Conservation (phyloP, 768 basidiomycete genomes). For the Leccinellum albellum region DNA sequence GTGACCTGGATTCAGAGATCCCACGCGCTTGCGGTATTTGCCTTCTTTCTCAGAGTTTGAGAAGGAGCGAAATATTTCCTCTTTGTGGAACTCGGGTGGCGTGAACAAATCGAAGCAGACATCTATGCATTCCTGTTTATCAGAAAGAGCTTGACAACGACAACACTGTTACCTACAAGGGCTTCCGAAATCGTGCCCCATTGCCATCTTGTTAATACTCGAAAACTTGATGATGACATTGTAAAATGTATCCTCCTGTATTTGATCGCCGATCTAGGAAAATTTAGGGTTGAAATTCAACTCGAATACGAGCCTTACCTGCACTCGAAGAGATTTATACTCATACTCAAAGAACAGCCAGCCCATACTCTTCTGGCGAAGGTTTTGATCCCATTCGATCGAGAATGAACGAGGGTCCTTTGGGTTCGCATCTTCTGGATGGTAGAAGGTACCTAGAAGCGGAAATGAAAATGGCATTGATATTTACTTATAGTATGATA, state of each 20-base stretch:
- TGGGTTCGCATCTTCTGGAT: constrained; percentile 18
- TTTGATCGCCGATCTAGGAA: constrained; percentile 55
- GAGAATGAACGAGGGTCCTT: constrained; percentile 54
- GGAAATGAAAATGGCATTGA: not conserved
- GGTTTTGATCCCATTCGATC: constrained; percentile 63
- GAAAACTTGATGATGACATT: constrained; percentile 53
- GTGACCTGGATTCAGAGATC: constrained; percentile 57
- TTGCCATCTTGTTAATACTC: constrained; percentile 56
- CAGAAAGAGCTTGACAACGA: constrained; percentile 8
- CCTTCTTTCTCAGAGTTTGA: constrained; percentile 32
- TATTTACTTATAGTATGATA: constrained; percentile 17
- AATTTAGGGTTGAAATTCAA: not conserved
- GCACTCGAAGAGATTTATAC: constrained; percentile 60
- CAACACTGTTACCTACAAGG: constrained; percentile 47
- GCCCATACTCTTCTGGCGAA: constrained; percentile 42
- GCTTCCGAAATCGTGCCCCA: constrained; percentile 56
- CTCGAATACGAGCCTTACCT: constrained; percentile 35
- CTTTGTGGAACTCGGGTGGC: constrained; percentile 61
- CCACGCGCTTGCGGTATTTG: constrained; percentile 54
- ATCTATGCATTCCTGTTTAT: constrained; percentile 36
- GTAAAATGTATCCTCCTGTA: constrained; percentile 47
- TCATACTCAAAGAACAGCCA: constrained; percentile 64
- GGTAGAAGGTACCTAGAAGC: constrained; percentile 27
- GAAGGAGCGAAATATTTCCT: constrained; percentile 55
- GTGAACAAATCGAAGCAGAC: constrained; percentile 64